These are phyloP conservation scores for Phytophthora europaea DNA, from an alignment of 352 stramenopile genomes.

Conservation along the genomic window DNA sequence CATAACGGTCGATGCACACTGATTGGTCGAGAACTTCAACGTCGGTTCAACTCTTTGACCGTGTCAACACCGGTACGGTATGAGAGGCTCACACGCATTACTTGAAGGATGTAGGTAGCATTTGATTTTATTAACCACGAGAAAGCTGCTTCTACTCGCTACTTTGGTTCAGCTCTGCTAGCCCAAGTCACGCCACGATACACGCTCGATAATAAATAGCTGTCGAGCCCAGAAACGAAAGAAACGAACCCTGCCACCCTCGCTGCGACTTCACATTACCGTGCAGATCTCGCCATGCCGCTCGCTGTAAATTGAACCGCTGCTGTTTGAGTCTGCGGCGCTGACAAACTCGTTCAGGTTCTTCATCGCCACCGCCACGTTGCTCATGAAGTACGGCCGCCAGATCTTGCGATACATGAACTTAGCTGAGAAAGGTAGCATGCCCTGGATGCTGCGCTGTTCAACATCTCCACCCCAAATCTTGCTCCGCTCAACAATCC, in stretches of 20 bases:
- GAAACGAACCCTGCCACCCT: slow-evolving; percentile 1
- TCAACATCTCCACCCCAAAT: slow-evolving; percentile 83
- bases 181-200: slow-evolving; percentile 31
- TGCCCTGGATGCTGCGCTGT: slow-evolving; percentile 70
- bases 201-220: slow-evolving; percentile 47
- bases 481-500: slow-evolving; percentile 88
- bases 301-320: slow-evolving; percentile 37
- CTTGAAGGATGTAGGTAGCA: slow-evolving; percentile 11
- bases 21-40: neutral
- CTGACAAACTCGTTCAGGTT: slow-evolving; percentile 81
- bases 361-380: slow-evolving; percentile 83
- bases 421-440: slow-evolving; percentile 80
- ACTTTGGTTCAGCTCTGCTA: slow-evolving; percentile 27
- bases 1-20: neutral
- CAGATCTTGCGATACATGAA: slow-evolving; percentile 90
- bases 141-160: slow-evolving; percentile 34
- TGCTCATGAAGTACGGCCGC: slow-evolving; percentile 84
- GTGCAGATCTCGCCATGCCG: slow-evolving; percentile 49
- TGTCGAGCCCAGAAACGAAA: slow-evolving; percentile 33
- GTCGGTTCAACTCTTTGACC: neutral
- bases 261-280: slow-evolving; percentile 37
- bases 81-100: no score
- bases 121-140: slow-evolving; percentile 28
- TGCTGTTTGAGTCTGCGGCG: slow-evolving; percentile 28
- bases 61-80: neutral